Evolutionary conservation across 306 rosid genomes (phyloP).

Genomic region (Acacia confusa): DNA sequence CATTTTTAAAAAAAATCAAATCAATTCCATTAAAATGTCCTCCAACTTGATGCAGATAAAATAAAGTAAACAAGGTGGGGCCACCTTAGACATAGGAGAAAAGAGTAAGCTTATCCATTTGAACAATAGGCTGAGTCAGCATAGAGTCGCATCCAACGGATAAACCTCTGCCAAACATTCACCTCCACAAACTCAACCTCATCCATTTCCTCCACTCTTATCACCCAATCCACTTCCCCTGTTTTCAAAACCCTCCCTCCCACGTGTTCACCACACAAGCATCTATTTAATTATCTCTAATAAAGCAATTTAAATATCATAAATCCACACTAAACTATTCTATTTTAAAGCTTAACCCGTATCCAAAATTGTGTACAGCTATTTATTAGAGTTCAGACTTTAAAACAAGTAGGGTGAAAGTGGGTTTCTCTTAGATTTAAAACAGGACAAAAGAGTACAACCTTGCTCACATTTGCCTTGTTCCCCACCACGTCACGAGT

Average conservation of each 20-base stretch:
- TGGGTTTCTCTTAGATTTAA: background rate
- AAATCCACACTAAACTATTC: background rate
- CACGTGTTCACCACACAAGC: background rate
- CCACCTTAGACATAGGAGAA: background rate
- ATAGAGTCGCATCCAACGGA: slow-evolving; percentile 23
- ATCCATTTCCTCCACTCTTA: background rate
- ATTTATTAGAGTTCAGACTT: background rate
- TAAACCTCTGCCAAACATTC: slow-evolving; percentile 15
- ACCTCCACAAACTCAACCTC: background rate
- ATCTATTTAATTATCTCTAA: background rate
- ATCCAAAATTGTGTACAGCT: background rate
- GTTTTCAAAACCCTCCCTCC: background rate
- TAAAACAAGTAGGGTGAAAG: background rate
- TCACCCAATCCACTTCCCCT: background rate
- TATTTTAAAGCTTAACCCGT: too few species aligned
- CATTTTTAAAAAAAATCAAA: too few species aligned
- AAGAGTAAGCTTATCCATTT: slow-evolving; percentile 46
- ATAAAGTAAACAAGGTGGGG: background rate
- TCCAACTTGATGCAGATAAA: too few species aligned
- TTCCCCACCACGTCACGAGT: background rate
- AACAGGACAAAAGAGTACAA: background rate
- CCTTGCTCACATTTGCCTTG: slow-evolving; percentile 9
- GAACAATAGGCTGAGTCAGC: slow-evolving; percentile 51
- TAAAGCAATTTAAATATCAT: background rate
- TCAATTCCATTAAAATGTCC: too few species aligned